phyloP scores from a whole-genome alignment of 2,329 filamentous ascomycete species.

The Dothistroma septosporum region DNA sequence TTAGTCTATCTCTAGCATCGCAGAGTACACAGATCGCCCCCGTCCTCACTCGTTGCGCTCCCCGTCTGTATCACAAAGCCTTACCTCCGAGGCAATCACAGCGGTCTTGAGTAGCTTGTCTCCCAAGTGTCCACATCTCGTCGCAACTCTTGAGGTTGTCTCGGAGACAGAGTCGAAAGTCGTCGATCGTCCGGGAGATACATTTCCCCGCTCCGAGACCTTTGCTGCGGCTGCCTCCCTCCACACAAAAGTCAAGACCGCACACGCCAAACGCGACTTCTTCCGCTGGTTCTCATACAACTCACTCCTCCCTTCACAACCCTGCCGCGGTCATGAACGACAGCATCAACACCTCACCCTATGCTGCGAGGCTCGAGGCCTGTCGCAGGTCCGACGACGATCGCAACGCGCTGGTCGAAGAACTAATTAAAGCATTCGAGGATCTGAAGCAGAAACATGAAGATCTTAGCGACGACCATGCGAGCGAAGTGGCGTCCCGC shows the following conservation, averaged over 20 bases:
- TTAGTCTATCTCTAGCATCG: too few species aligned
- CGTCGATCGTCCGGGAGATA: not conserved
- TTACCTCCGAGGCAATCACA: too few species aligned
- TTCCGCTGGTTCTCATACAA: not conserved
- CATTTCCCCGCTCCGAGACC: not conserved
- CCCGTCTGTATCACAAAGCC: not conserved
- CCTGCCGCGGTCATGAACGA: constrained; percentile 22
- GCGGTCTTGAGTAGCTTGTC: not conserved
- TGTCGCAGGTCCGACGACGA: constrained; percentile 33
- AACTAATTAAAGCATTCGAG: constrained; percentile 32
- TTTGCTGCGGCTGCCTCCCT: not conserved
- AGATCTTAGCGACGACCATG: constrained; percentile 35
- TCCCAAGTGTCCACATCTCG: not conserved
- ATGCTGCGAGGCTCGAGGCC: constrained; percentile 28
- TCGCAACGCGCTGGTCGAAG: constrained; percentile 31
- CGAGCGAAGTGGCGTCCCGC: constrained; percentile 36
- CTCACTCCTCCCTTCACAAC: not conserved
- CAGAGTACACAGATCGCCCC: too few species aligned
- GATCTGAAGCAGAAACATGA: constrained; percentile 33
- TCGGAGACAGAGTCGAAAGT: not conserved
- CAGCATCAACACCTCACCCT: constrained; percentile 11
- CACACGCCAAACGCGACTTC: not conserved
- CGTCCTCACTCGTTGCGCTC: not conserved
- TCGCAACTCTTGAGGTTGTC: not conserved
- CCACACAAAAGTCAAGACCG: too few species aligned